Evolutionary conservation across 2,329 filamentous ascomycete species (phyloP).

Genomic region (Colletotrichum sp.): DNA sequence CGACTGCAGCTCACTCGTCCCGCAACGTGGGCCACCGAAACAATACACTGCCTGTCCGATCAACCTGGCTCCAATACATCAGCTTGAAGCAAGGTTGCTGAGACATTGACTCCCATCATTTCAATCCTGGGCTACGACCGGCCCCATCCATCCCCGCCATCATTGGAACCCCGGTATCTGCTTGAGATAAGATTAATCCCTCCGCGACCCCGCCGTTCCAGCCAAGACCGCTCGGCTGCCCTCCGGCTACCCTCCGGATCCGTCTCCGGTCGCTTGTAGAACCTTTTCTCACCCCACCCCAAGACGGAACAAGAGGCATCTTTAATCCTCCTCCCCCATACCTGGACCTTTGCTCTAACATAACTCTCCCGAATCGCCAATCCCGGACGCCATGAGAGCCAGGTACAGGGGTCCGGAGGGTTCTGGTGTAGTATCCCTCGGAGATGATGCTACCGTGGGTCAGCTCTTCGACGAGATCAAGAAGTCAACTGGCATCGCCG

Average conservation of each 20-base stretch:
- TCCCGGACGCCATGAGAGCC: conserved; percentile 63
- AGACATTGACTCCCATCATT: not conserved
- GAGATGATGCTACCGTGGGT: conserved; percentile 69
- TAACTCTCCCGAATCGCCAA: not conserved
- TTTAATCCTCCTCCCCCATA: not conserved
- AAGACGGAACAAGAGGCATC: not conserved
- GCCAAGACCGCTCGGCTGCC: not conserved
- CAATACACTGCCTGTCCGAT: not conserved
- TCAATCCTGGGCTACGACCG: not conserved
- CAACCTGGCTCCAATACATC: not conserved
- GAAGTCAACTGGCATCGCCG: conserved; percentile 66
- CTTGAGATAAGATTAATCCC: conserved; percentile 2
- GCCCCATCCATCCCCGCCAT: not conserved
- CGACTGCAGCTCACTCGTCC: not conserved
- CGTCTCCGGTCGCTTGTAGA: not conserved
- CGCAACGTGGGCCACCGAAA: not conserved
- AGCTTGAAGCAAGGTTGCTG: not conserved
- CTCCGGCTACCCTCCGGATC: not conserved
- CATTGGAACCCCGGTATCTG: not conserved
- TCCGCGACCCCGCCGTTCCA: not conserved
- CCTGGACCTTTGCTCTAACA: not conserved
- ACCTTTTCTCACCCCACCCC: not conserved
- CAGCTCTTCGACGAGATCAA: conserved; percentile 67
- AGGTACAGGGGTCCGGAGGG: conserved; percentile 78
- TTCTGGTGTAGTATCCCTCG: conserved; percentile 71